phyloP scores from a whole-genome alignment of 1,284 basidiomycete genomes.

The Tilletiaria anomala region DNA sequence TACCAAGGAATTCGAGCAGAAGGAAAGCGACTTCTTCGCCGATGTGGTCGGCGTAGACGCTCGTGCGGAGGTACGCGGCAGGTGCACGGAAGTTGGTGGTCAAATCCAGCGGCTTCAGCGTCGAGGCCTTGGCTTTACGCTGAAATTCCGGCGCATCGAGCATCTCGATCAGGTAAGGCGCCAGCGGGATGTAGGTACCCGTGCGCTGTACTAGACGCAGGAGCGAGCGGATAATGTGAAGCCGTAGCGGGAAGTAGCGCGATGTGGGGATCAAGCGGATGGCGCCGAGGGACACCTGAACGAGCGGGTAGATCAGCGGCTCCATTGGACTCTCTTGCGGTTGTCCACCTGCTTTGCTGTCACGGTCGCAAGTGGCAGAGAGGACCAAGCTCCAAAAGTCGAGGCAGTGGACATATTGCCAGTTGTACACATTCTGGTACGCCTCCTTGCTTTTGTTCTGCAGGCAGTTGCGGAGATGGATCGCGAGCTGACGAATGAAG shows the following conservation, averaged over 20 bases:
- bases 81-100: slow-evolving; percentile 76
- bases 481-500: slow-evolving; percentile 89
- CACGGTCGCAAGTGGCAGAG: slow-evolving; percentile 19
- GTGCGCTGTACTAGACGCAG: slow-evolving; percentile 62
- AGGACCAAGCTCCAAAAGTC: slow-evolving; percentile 87
- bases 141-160: slow-evolving; percentile 62
- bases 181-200: slow-evolving; percentile 71
- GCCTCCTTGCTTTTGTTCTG: slow-evolving; percentile 53
- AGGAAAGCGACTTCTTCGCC: slow-evolving; percentile 67
- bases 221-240: slow-evolving; percentile 60
- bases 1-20: slow-evolving; percentile 57
- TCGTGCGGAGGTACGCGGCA: slow-evolving; percentile 73
- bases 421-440: slow-evolving; percentile 50
- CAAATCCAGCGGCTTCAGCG: slow-evolving; percentile 75
- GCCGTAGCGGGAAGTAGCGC: slow-evolving; percentile 64
- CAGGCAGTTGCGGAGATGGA: slow-evolving; percentile 79
- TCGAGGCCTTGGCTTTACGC: slow-evolving; percentile 70
- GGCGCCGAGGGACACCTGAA: slow-evolving; percentile 83
- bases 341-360: slow-evolving; percentile 8
- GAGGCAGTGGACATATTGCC: slow-evolving; percentile 90
- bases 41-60: slow-evolving; percentile 68
- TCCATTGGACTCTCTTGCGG: slow-evolving; percentile 58
- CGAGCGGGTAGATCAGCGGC: slow-evolving; percentile 82
- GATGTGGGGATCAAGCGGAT: slow-evolving; percentile 73
- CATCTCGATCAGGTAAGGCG: slow-evolving; percentile 72